phyloP scores from a whole-genome alignment of 164 flowering plant species.

The Magnolia sinica region DNA sequence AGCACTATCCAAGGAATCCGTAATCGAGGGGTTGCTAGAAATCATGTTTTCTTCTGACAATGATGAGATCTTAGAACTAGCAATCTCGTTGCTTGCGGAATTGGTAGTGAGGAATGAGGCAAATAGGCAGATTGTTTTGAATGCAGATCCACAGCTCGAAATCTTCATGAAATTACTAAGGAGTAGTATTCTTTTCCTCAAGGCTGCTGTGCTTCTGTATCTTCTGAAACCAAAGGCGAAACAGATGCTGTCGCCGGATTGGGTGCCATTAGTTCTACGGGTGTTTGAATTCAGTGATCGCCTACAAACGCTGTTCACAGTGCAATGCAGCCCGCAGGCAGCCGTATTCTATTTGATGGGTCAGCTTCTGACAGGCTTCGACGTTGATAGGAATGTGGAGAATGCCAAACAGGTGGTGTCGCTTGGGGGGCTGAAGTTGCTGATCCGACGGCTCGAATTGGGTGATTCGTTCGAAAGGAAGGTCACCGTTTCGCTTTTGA shows the following conservation, averaged over 20 bases:
- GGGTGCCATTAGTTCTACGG: conserved; percentile 60
- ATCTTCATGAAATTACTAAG: conserved; percentile 46
- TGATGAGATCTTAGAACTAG: conserved; percentile 56
- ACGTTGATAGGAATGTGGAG: conserved; percentile 52
- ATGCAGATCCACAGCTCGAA: conserved; percentile 62
- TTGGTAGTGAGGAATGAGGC: conserved; percentile 35
- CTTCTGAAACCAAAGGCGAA: conserved; percentile 59
- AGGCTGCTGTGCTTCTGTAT: conserved; percentile 57
- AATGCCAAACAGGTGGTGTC: conserved; percentile 55
- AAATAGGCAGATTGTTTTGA: conserved; percentile 38
- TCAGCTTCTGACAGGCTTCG: conserved; percentile 58
- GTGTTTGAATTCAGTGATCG: conserved; percentile 65
- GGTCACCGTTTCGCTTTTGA: conserved; percentile 36
- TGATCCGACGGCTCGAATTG: conserved; percentile 36
- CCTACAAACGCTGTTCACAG: conserved; percentile 52
- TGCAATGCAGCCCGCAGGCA: conserved; percentile 42
- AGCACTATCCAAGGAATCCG: conserved; percentile 37
- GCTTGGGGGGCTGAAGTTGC: conserved; percentile 54
- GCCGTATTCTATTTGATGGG: conserved; percentile 61
- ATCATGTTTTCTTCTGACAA: conserved; percentile 49
- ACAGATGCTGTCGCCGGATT: conserved; percentile 59
- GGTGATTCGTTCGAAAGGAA: conserved; percentile 43
- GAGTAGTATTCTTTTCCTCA: conserved; percentile 48
- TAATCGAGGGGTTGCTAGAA: conserved; percentile 62
- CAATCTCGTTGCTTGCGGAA: conserved; percentile 59